Evolutionary conservation across 208 protist genomes (phyloP).

Genomic region (Trypanosomatidae sp.): DNA sequence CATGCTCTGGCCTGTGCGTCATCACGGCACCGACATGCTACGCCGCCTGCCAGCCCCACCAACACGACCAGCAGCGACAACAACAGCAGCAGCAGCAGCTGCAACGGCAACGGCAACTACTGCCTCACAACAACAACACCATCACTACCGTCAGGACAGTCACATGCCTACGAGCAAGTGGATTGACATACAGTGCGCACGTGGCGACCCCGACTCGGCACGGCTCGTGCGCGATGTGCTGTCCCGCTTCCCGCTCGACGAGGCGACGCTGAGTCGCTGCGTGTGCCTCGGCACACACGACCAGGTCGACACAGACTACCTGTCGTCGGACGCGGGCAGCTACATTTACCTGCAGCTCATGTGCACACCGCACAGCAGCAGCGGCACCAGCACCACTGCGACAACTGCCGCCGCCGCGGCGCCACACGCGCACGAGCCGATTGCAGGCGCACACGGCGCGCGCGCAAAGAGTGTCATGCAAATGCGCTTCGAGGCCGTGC

Average conservation of each 20-base stretch:
- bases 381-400: neutral
- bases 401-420: neutral
- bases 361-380: conserved; percentile 37
- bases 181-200: conserved; percentile 65
- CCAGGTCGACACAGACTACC: conserved; percentile 18
- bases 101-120: too few relatives aligned
- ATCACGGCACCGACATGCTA: too few relatives aligned
- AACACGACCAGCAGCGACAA: too few relatives aligned
- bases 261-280: conserved; percentile 47
- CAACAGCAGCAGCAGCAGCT: too few relatives aligned
- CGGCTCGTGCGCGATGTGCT: conserved; percentile 27
- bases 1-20: conserved; percentile 16
- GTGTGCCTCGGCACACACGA: conserved; percentile 49
- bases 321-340: conserved; percentile 10
- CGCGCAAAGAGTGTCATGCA: conserved; percentile 43
- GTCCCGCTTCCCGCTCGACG: conserved; percentile 37
- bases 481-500: conserved; percentile 68
- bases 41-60: too few relatives aligned
- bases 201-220: conserved; percentile 9
- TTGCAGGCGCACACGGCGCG: too few relatives aligned
- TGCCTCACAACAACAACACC: too few relatives aligned
- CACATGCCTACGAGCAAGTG: conserved; percentile 38
- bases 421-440: neutral
- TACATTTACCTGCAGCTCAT: conserved; percentile 67
- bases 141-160: too few relatives aligned